Evolutionary conservation across 1,284 basidiomycete species (phyloP).

Genomic region (Stereum hirsutum): DNA sequence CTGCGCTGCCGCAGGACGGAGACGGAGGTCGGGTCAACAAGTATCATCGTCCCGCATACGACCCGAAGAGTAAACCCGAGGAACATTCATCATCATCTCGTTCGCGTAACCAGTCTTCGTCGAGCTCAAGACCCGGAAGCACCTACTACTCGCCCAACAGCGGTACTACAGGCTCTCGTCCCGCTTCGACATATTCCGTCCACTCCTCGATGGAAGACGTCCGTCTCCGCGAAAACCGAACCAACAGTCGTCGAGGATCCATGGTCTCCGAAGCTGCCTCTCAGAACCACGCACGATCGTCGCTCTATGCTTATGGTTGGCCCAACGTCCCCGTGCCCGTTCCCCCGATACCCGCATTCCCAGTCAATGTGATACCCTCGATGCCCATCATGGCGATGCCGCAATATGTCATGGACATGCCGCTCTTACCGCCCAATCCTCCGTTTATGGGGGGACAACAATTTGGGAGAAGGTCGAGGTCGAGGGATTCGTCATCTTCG

Average conservation of each 20-base stretch:
- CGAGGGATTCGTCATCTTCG: conserved; percentile 4
- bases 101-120: conserved; percentile 28
- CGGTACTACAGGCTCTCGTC: conserved; percentile 28
- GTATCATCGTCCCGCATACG: conserved; percentile 28
- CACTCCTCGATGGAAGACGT: conserved; percentile 48
- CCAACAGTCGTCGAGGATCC: conserved; percentile 35
- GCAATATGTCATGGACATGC: conserved; percentile 34
- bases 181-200: conserved; percentile 39
- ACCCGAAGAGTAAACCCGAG: conserved; percentile 15
- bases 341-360: conserved; percentile 18
- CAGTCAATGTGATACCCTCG: conserved; percentile 18
- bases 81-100: conserved; percentile 5
- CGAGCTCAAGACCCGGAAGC: conserved; percentile 42
- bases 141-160: conserved; percentile 19
- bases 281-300: conserved; percentile 10
- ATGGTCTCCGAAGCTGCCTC: conserved; percentile 24
- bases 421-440: conserved; percentile 61
- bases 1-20: conserved; percentile 32
- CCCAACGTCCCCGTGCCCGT: conserved; percentile 22
- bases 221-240: conserved; percentile 24
- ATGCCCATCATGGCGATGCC: conserved; percentile 22
- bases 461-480: conserved; percentile 19
- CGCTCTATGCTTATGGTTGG: conserved; percentile 19
- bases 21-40: conserved; percentile 19
- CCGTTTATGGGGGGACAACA: conserved; percentile 71